phyloP scores from a whole-genome alignment of 75 land plant genomes.

The Picea sitchensis region DNA sequence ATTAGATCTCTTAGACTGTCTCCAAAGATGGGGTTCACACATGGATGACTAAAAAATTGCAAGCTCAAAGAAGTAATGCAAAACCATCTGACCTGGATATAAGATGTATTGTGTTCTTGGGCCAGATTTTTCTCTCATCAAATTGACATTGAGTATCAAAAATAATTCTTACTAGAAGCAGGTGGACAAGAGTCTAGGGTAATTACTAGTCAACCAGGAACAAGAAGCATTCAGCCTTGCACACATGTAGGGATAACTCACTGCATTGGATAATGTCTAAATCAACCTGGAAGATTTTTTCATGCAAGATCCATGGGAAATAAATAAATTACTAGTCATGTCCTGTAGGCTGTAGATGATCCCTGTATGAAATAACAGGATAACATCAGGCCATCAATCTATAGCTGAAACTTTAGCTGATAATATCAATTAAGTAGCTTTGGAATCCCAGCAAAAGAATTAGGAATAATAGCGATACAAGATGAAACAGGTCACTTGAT shows the following conservation, averaged over 20 bases:
- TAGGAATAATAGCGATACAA: not conserved
- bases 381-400: not conserved
- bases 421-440: not conserved
- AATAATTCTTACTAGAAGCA: not conserved
- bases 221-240: not conserved
- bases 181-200: no score
- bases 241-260: no score
- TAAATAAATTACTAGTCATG: not conserved
- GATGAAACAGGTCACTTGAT: not conserved
- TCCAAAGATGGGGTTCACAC: no score
- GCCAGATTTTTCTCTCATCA: not conserved
- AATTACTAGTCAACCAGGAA: not conserved
- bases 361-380: not conserved
- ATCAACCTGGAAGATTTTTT: not conserved
- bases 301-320: not conserved
- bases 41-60: no score
- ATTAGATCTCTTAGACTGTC: no score
- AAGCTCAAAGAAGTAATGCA: no score
- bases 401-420: not conserved
- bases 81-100: not conserved
- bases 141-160: not conserved
- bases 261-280: no score
- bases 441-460: not conserved
- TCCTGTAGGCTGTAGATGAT: not conserved
- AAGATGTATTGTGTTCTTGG: not conserved